phyloP scores from a whole-genome alignment of 1,139 yeast species.

The Citeromyces siamensis region DNA sequence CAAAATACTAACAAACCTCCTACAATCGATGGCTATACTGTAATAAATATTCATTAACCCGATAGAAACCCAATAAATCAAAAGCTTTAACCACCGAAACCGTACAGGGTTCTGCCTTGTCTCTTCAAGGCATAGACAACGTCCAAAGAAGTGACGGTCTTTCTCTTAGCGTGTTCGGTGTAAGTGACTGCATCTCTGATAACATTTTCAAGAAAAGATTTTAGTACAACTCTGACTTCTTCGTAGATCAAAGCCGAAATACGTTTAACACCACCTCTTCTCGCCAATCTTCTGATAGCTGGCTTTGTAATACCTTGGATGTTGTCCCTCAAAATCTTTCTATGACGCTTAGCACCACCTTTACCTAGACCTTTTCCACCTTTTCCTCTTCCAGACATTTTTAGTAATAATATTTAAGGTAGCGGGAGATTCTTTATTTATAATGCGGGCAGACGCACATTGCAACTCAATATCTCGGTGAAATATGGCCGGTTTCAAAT shows the following conservation, averaged over 20 bases:
- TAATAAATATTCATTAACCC: slow-evolving; percentile 3
- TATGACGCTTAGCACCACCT: slow-evolving; percentile 99
- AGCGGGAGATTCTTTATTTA: slow-evolving; percentile 3
- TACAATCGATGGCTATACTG: too few relatives aligned
- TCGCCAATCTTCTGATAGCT: slow-evolving; percentile 99
- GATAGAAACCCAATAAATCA: slow-evolving; percentile 1
- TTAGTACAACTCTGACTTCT: slow-evolving; percentile 95
- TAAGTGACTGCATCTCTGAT: slow-evolving; percentile 98
- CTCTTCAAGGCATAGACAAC: slow-evolving; percentile 99
- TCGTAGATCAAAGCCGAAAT: slow-evolving; percentile 97
- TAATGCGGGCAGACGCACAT: slow-evolving; percentile 3
- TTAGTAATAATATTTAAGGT: slow-evolving; percentile 14
- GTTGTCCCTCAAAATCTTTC: slow-evolving; percentile 99
- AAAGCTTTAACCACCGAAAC: slow-evolving; percentile 91
- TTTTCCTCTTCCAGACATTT: slow-evolving; percentile 99
- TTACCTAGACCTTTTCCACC: slow-evolving; percentile 99
- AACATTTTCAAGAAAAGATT: slow-evolving; percentile 92
- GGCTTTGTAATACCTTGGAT: slow-evolving; percentile 99
- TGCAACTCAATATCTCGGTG: neutral
- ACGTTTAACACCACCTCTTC: slow-evolving; percentile 99
- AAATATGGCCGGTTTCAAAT: slow-evolving; percentile 2
- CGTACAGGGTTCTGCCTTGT: slow-evolving; percentile 99
- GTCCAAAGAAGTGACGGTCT: slow-evolving; percentile 97
- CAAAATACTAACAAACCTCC: too few relatives aligned
- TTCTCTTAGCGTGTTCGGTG: slow-evolving; percentile 99